phyloP scores from a whole-genome alignment of 2,329 filamentous ascomycete genomes.

The Xylogone sp. region DNA sequence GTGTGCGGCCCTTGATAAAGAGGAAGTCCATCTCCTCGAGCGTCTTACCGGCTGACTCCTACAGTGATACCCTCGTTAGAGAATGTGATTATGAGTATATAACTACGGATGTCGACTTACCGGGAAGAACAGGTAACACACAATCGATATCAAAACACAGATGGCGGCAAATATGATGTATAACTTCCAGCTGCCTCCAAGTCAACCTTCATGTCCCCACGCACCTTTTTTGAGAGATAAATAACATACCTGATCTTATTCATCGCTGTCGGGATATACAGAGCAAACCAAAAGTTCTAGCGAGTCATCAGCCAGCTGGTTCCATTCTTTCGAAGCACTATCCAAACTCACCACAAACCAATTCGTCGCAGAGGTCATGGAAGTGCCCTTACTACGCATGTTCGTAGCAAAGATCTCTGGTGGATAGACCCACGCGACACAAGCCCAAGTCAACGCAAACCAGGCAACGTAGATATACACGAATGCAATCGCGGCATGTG shows the following conservation, averaged over 20 bases:
- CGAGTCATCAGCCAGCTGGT: not conserved
- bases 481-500: constrained; percentile 22
- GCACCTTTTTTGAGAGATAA: not conserved
- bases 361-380: constrained; percentile 21
- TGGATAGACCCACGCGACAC: constrained; percentile 21
- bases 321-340: too few species aligned
- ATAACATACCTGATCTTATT: constrained; percentile 16
- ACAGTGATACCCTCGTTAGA: not conserved
- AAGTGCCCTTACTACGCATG: constrained; percentile 19
- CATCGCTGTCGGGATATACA: constrained; percentile 24
- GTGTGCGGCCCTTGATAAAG: constrained; percentile 15
- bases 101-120: constrained; percentile 5
- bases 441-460: constrained; percentile 28
- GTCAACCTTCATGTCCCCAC: constrained; percentile 1
- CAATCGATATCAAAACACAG: constrained; percentile 18
- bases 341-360: constrained; percentile 22
- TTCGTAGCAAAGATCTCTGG: constrained; percentile 20
- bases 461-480: constrained; percentile 26
- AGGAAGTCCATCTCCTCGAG: constrained; percentile 22
- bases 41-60: constrained; percentile 21
- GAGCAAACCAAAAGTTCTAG: constrained; percentile 23
- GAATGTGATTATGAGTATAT: not conserved
- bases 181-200: constrained; percentile 18
- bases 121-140: constrained; percentile 20
- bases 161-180: constrained; percentile 23